Conservation (phyloP, 2,329 filamentous ascomycete genomes). For the Coniella lustricola region DNA sequence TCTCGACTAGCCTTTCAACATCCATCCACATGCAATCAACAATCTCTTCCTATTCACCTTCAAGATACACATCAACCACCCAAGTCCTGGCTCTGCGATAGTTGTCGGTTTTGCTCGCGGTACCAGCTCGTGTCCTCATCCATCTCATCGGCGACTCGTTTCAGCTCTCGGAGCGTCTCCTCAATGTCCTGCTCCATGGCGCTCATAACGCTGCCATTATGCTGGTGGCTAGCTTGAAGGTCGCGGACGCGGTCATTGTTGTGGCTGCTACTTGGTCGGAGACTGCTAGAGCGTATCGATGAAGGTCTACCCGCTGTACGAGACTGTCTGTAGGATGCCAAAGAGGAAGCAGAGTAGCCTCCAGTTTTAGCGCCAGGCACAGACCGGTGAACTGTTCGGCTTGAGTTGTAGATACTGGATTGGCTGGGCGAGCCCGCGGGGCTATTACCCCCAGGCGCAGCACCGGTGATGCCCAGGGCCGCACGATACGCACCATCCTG, state of each 20-base stretch:
- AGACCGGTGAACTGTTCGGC: neutral
- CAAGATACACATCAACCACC: conserved; percentile 28
- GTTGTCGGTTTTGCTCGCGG: conserved; percentile 35
- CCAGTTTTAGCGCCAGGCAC: too few species aligned
- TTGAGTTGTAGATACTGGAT: conserved; percentile 4
- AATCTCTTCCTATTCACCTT: conserved; percentile 16
- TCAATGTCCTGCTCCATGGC: conserved; percentile 24
- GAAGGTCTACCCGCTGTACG: conserved; percentile 5
- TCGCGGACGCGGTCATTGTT: conserved; percentile 17
- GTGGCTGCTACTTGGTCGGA: neutral
- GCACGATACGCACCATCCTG: conserved; percentile 15
- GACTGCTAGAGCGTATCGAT: conserved; percentile 5
- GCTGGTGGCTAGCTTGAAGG: conserved; percentile 31
- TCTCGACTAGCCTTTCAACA: too few species aligned
- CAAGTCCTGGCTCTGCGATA: conserved; percentile 20
- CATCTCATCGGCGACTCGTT: conserved; percentile 36
- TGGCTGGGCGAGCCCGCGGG: conserved; percentile 11
- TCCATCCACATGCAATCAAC: neutral
- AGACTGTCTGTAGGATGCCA: conserved; percentile 6
- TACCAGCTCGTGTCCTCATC: conserved; percentile 42
- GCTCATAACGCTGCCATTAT: conserved; percentile 34
- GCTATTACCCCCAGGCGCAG: conserved; percentile 5
- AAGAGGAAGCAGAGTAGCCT: too few species aligned
- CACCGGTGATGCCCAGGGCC: conserved; percentile 11
- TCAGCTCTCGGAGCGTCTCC: conserved; percentile 36